Conservation (phyloP, 2,329 filamentous ascomycete genomes). For the Sarocladium kiliense region DNA sequence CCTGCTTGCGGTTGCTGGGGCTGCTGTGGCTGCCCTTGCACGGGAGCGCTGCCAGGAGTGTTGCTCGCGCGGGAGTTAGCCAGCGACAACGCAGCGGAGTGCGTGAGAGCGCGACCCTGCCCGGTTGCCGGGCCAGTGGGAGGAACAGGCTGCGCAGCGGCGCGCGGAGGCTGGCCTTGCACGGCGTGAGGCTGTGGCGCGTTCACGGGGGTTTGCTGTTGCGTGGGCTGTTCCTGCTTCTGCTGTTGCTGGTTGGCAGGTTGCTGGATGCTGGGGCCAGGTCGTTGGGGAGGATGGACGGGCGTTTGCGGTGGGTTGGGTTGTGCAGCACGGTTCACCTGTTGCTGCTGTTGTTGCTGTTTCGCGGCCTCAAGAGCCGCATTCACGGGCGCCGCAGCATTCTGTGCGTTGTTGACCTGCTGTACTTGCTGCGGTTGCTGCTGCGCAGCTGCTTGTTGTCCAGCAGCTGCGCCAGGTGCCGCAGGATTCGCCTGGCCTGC, state of each 20-base stretch:
- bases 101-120: slow-evolving; percentile 11
- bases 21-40: slow-evolving; percentile 17
- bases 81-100: slow-evolving; percentile 12
- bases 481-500: not conserved
- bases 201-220: not conserved
- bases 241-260: not conserved
- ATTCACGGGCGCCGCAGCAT: slow-evolving; percentile 4
- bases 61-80: slow-evolving; percentile 11
- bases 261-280: slow-evolving; percentile 6
- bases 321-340: not conserved
- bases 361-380: slow-evolving; percentile 9
- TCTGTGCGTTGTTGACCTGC: not conserved
- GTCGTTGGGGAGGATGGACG: slow-evolving; percentile 8
- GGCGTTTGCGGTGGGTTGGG: slow-evolving; percentile 2
- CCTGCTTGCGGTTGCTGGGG: slow-evolving; percentile 16
- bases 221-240: not conserved
- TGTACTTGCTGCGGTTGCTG: slow-evolving; percentile 9
- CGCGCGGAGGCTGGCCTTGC: not conserved
- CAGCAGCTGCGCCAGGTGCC: not conserved
- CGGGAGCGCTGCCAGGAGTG: slow-evolving; percentile 6
- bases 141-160: slow-evolving; percentile 3
- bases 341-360: not conserved
- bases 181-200: not conserved
- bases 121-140: slow-evolving; percentile 9
- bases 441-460: not conserved